Evolutionary conservation across 176 grass and related monocot species (phyloP), one percentile per base, ranked within the genome.

Genomic region (Aegilops speltoides): DNA sequence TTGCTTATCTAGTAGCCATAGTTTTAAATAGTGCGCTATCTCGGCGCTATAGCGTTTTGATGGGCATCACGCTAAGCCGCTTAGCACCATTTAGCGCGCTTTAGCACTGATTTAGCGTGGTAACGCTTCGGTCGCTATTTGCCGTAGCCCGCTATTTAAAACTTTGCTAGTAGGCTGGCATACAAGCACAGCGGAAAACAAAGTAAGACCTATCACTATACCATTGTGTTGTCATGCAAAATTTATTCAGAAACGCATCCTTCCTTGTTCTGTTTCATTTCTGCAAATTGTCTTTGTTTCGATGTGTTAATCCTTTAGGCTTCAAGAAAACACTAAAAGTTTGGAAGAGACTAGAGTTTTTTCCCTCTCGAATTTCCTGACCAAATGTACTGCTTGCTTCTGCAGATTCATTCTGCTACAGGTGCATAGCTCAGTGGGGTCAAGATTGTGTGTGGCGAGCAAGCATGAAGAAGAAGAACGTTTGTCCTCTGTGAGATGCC

Each of bases 331-430:
- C 37, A 73, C 22, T 43, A 64, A 68, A 84, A 20, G 26, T 64
- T 1, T 60, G 64, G 41, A 71, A 72, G 77, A 80, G 26, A 46
- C 3, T 40, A 40, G 10, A 43, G 41, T 43, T 43, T 43, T 43
- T 43, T 43, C 3, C 41, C 41, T 43, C 41, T 43, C 3, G 41
- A 43, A 48, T 48, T 48, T 15, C 5, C 45, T 48, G 45, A 48
- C 45, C 45, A 48, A 48, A 13, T 48, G 45, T 48, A 48, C 45
- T 48, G 45, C 45, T 15, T 80, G 22, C 72, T 86, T 85, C 26
- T 79, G 79, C 88, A 95, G 93, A 95, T 85, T 83, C 88, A 0
- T 92, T 92, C 78, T 92, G 93, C 57, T 89, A 87, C 81, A 86
- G 70, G 19, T 92, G 93, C 40, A 85, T 95, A 64, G 45, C 26